Conservation (phyloP, 768 basidiomycete genomes). For the Termitomyces sp. region DNA sequence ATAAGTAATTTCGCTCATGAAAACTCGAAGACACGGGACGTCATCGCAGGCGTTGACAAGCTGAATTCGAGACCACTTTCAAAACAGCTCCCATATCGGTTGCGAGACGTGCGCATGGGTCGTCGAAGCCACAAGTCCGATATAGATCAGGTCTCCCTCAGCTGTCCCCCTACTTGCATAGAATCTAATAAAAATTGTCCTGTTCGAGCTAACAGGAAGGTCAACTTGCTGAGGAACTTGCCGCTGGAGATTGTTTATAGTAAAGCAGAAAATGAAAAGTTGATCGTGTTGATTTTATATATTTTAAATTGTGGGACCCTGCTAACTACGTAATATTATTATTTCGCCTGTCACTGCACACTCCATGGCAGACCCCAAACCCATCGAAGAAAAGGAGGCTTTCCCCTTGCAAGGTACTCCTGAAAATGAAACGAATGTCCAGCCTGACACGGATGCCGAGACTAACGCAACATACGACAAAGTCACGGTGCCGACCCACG, state of each 20-base stretch:
- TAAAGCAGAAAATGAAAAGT: not conserved
- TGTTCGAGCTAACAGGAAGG: not conserved
- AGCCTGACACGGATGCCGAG: not conserved
- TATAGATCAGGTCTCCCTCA: not conserved
- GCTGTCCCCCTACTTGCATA: not conserved
- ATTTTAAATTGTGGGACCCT: not conserved
- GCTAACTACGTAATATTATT: not conserved
- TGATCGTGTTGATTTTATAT: not conserved
- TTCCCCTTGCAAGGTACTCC: not conserved
- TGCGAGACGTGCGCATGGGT: too few relatives aligned
- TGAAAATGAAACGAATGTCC: not conserved
- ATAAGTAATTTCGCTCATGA: not conserved
- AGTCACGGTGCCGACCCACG: not conserved
- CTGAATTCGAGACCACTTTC: not conserved
- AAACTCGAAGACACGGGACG: not conserved
- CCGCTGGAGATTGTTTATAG: not conserved
- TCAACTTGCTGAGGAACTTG: not conserved
- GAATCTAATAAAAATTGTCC: not conserved
- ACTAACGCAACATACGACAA: not conserved
- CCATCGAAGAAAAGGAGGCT: constrained; percentile 3
- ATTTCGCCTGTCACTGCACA: not conserved
- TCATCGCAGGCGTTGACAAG: not conserved
- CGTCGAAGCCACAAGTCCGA: not conserved
- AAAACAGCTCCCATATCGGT: not conserved
- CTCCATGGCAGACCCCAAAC: not conserved